Conservation (phyloP, 2,329 filamentous ascomycete species). For the Xylaria sp. region DNA sequence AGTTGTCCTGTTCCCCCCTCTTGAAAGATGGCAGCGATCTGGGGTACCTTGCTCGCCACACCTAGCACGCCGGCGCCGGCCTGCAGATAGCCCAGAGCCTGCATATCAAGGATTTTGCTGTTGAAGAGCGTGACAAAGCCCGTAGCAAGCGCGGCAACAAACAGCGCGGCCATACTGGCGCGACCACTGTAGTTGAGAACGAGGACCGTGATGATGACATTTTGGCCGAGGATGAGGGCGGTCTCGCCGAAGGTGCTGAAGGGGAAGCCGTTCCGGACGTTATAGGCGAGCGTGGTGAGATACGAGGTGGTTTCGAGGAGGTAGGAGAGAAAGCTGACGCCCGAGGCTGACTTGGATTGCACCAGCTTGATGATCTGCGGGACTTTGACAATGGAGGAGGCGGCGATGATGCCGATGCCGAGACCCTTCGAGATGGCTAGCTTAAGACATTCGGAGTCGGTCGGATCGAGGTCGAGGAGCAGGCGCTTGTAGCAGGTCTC, state of each 20-base stretch:
- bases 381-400: conserved; percentile 92
- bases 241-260: conserved; percentile 98
- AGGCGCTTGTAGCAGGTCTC: conserved; percentile 85
- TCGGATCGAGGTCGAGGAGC: conserved; percentile 84
- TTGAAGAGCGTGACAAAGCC: conserved; percentile 77
- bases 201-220: conserved; percentile 86
- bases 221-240: conserved; percentile 89
- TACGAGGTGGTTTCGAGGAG: conserved; percentile 90
- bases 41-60: conserved; percentile 91
- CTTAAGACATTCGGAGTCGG: conserved; percentile 82
- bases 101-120: conserved; percentile 71
- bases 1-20: conserved; percentile 93
- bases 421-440: conserved; percentile 92
- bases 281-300: conserved; percentile 92
- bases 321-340: conserved; percentile 90
- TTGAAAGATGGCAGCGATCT: conserved; percentile 87
- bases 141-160: conserved; percentile 80
- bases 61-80: conserved; percentile 84
- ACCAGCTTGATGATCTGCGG: conserved; percentile 96
- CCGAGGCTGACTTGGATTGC: conserved; percentile 80
- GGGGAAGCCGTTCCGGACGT: conserved; percentile 88
- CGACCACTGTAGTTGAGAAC: conserved; percentile 86
- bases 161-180: conserved; percentile 74
- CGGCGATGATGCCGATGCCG: conserved; percentile 91
- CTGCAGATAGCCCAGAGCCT: conserved; percentile 79